Conservation (phyloP, 2,329 filamentous ascomycete species). For the Cytospora chrysosperma region DNA sequence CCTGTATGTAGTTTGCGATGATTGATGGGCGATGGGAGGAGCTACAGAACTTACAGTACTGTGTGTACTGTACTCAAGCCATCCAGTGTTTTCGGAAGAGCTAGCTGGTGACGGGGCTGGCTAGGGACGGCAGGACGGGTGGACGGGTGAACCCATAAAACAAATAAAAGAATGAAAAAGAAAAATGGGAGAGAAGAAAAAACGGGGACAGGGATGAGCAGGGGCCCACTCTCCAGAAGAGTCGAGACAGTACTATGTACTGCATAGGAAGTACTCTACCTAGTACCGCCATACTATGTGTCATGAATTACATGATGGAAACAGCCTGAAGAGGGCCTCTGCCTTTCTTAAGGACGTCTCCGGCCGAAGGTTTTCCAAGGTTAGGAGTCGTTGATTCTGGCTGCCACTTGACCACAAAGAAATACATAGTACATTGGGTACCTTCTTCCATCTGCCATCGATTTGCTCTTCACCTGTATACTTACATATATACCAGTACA, state of each 20-base stretch:
- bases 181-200: neutral
- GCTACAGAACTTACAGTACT: too few relatives aligned
- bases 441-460: neutral
- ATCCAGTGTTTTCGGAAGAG: too few relatives aligned
- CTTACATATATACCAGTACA: too few relatives aligned
- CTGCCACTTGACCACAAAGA: neutral
- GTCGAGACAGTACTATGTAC: neutral
- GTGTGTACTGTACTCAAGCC: too few relatives aligned
- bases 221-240: neutral
- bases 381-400: neutral
- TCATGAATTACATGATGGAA: slow-evolving; percentile 31
- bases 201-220: neutral
- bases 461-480: neutral
- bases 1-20: too few relatives aligned
- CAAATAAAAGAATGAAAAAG: too few relatives aligned
- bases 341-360: slow-evolving; percentile 25
- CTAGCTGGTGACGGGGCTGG: too few relatives aligned
- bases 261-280: slow-evolving; percentile 2
- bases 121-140: too few relatives aligned
- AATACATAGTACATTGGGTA: neutral
- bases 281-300: slow-evolving; percentile 24
- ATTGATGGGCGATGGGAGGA: too few relatives aligned
- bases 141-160: too few relatives aligned
- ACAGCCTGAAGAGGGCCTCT: slow-evolving; percentile 17
- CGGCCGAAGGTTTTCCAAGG: slow-evolving; percentile 10